phyloP scores from a whole-genome alignment of 306 rosid genomes.

The Quercus agrifolia region DNA sequence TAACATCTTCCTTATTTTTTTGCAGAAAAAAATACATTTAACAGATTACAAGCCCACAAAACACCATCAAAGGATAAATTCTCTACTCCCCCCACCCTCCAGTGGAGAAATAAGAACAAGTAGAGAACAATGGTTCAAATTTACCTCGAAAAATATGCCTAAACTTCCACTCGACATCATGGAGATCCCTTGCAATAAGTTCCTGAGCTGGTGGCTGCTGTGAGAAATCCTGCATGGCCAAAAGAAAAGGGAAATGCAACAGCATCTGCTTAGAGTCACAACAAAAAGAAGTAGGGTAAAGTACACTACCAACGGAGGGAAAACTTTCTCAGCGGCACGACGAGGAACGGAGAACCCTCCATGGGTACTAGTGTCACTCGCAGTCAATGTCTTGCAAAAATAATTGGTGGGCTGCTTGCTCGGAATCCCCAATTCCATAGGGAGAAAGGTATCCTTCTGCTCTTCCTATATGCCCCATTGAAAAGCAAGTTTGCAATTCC shows the following conservation, averaged over 20 bases:
- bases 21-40: not conserved
- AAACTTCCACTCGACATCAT: slow-evolving; percentile 88
- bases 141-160: slow-evolving; percentile 81
- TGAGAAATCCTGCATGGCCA: slow-evolving; percentile 61
- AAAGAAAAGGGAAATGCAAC: slow-evolving; percentile 24
- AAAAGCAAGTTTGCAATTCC: slow-evolving; percentile 8
- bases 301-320: slow-evolving; percentile 67
- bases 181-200: slow-evolving; percentile 85
- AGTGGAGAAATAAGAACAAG: not conserved
- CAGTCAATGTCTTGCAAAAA: slow-evolving; percentile 88
- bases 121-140: not conserved
- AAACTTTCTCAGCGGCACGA: slow-evolving; percentile 93
- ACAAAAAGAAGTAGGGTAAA: slow-evolving; percentile 5
- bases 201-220: slow-evolving; percentile 89
- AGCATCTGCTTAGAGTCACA: slow-evolving; percentile 15
- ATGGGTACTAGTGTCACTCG: slow-evolving; percentile 88
- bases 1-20: not conserved
- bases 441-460: slow-evolving; percentile 91
- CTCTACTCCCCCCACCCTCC: not conserved
- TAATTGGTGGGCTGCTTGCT: slow-evolving; percentile 86
- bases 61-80: not conserved
- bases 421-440: slow-evolving; percentile 79
- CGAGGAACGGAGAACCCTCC: slow-evolving; percentile 96
- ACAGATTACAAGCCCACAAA: not conserved
- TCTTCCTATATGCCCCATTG: slow-evolving; percentile 53